A percentile compares a stretch with the other conserved stretches of the same genome.
These are phyloP conservation scores for Maudiozyma bulderi DNA, from an alignment of 805 yeast species.

Conservation along the genomic window DNA sequence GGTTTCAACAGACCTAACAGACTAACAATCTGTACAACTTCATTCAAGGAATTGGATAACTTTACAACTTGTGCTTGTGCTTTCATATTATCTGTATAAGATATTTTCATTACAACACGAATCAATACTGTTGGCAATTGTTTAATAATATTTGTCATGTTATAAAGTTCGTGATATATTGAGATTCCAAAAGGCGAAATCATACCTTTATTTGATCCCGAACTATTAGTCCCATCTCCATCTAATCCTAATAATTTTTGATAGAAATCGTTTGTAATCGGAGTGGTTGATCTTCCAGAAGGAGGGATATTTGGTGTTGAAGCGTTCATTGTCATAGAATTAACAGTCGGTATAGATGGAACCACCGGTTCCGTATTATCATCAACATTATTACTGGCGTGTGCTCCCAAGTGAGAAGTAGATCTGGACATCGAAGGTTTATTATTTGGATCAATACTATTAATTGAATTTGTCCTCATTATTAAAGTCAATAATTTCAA, in stretches of 20 bases:
- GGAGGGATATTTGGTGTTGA: background rate
- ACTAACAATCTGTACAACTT: constrained; percentile 26
- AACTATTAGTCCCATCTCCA: constrained; percentile 7
- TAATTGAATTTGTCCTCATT: constrained; percentile 24
- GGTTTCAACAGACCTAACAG: constrained; percentile 24
- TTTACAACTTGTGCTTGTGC: constrained; percentile 24
- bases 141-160: constrained; percentile 21
- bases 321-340: background rate
- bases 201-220: constrained; percentile 14
- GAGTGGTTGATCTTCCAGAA: background rate
- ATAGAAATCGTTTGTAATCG: constrained; percentile 18
- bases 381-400: background rate
- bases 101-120: constrained; percentile 19
- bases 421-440: constrained; percentile 7
- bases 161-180: constrained; percentile 20
- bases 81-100: constrained; percentile 9
- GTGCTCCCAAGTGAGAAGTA: background rate
- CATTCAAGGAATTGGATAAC: constrained; percentile 27
- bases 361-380: background rate
- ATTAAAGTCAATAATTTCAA: constrained; percentile 17
- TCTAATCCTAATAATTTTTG: constrained; percentile 23
- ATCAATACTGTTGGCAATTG: constrained; percentile 26
- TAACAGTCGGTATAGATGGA: background rate
- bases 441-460: constrained; percentile 21
- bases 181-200: constrained; percentile 25